Base-by-base conservation (phyloP, 106 monocot genomes). In the Gastrodia elata region DNA sequence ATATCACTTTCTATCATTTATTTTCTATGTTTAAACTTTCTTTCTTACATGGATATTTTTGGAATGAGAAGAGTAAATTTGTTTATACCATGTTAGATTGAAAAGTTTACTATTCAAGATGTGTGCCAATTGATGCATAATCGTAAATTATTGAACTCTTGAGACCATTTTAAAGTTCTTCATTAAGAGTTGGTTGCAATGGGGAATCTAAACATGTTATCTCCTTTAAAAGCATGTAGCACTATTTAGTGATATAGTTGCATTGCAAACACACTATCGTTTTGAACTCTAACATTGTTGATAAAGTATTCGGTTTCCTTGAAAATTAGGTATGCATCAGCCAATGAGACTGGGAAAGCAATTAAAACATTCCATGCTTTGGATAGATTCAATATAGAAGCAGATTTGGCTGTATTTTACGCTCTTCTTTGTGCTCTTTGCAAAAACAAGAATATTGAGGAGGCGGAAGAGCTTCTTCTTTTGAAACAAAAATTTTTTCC, bases 391-490 rank as follows among this genome's bases (percentile, higher is more conserved):
- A 91, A 88, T 68, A 34, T 93, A 71, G 59, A 69, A 68, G 75
- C 86, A 70, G 84, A 97, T 79, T 81, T 76, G 30, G 58, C 71
- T 65, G 68, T 71, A 52, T 93, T 84, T 74, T 85, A 90, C 71
- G 77, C 81, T 18, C 86, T 97, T 74, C 90, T 97, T 59, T 77
- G 39, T 18, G 79, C 84, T 48, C 81, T 97, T 57, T 97, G 93
- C 82, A 88, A 83, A 80, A 76, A 88, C 71, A 82, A 68, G 58
- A 88, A 93, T 74, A 81, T 91, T 20, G 97, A 97, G 68, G 93
- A 97, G 74, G 92, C 97, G 43, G 93, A 97, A 58, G 83, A 91
- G 52, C 74, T 97, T 28, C 90, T 97, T 61, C 84, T 88, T 61
- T 22, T 35, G 2, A 88, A 87, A 52, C 38, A 39, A 61, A 88